Evolutionary conservation across 192 early-diverging fungal species (phyloP).

Genomic region (Backusella mclennaniae): DNA sequence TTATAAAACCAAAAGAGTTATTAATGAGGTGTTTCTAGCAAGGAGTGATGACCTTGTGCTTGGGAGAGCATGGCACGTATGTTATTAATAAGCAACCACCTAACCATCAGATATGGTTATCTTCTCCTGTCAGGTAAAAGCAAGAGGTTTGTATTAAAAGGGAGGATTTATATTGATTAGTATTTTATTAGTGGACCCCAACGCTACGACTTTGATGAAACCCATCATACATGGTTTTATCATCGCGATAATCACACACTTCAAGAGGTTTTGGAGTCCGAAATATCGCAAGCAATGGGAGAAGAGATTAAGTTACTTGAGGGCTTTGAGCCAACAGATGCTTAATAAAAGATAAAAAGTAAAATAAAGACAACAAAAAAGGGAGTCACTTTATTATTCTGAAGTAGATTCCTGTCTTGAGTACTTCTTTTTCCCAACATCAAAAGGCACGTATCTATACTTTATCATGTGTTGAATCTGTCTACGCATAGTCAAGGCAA

Average conservation of each 20-base stretch:
- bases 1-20: neutral
- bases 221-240: conserved; percentile 74
- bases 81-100: conserved; percentile 99
- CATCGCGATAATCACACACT: conserved; percentile 66
- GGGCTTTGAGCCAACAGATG: conserved; percentile 18
- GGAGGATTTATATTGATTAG: neutral
- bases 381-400: neutral
- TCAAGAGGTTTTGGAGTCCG: conserved; percentile 63
- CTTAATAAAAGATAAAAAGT: neutral
- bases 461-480: conserved; percentile 98
- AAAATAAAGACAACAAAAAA: neutral
- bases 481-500: conserved; percentile 92
- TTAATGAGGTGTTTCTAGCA: conserved; percentile 32
- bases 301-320: conserved; percentile 44
- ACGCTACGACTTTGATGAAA: conserved; percentile 72
- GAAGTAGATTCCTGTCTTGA: neutral
- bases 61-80: conserved; percentile 82
- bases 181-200: conserved; percentile 70
- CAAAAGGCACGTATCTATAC: conserved; percentile 86
- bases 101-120: conserved; percentile 97
- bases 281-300: conserved; percentile 57
- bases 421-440: conserved; percentile 76
- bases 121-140: conserved; percentile 70
- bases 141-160: conserved; percentile 2
- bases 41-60: conserved; percentile 86